Conservation (phyloP, 2,329 filamentous ascomycete genomes). For the Verticillium albo-atrum region DNA sequence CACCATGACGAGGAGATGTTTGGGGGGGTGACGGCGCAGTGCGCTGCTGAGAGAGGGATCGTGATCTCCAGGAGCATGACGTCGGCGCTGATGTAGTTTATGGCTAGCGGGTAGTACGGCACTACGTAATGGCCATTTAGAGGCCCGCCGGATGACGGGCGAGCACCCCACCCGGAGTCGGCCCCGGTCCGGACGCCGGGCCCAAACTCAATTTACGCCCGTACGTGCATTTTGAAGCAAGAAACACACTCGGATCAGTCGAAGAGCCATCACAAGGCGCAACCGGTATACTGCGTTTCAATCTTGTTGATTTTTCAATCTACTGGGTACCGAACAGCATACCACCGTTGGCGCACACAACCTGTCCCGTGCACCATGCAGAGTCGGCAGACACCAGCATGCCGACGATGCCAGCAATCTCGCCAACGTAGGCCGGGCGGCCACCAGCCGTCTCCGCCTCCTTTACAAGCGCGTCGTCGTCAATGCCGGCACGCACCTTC, state of each 20-base stretch:
- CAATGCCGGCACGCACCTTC: constrained; percentile 54
- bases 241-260: too few species aligned
- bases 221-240: too few species aligned
- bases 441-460: constrained; percentile 51
- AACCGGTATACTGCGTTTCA: neutral
- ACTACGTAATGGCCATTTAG: neutral
- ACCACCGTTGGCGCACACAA: constrained; percentile 77
- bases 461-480: constrained; percentile 57
- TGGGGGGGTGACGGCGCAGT: neutral
- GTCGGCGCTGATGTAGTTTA: neutral
- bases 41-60: neutral
- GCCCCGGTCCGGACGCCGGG: neutral
- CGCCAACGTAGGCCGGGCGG: constrained; percentile 60
- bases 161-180: neutral
- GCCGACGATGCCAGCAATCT: constrained; percentile 71
- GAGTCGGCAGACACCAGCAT: constrained; percentile 71
- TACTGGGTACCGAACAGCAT: constrained; percentile 42
- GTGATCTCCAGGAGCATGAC: neutral
- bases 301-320: neutral
- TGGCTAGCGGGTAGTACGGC: neutral
- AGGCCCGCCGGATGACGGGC: neutral
- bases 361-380: constrained; percentile 75
- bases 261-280: neutral
- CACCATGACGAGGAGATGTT: neutral
- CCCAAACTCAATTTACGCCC: neutral